Conservation (phyloP, 2,329 filamentous ascomycete species). For the Pyricularia grisea region DNA sequence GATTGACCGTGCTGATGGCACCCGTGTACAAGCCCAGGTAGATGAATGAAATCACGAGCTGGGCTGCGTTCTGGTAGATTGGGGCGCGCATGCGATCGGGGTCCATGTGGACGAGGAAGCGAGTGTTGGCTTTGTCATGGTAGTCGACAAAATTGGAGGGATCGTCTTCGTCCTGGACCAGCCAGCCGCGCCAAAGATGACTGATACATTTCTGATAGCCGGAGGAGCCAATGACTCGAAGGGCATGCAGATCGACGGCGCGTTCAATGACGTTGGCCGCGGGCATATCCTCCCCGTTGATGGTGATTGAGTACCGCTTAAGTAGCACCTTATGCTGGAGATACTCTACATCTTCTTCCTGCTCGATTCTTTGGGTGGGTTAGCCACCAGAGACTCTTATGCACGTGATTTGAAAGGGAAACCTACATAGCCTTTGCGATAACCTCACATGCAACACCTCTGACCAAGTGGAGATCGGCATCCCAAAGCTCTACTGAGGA, state of each 20-base stretch:
- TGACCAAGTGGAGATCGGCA: conserved; percentile 68
- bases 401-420: background rate
- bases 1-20: conserved; percentile 92
- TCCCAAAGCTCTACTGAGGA: conserved; percentile 82
- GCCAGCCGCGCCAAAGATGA: conserved; percentile 91
- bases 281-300: conserved; percentile 60
- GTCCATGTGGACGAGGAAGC: conserved; percentile 75
- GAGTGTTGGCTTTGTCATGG: conserved; percentile 67
- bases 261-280: conserved; percentile 88
- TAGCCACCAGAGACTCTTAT: too few species aligned
- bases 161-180: conserved; percentile 91
- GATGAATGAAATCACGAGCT: conserved; percentile 74
- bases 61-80: conserved; percentile 82
- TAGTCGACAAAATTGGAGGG: conserved; percentile 86
- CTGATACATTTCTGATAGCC: conserved; percentile 94
- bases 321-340: conserved; percentile 75
- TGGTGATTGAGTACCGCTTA: conserved; percentile 76
- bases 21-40: conserved; percentile 81
- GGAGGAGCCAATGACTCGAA: conserved; percentile 79
- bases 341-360: conserved; percentile 68
- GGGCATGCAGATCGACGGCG: conserved; percentile 84
- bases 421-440: conserved; percentile 69
- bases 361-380: conserved; percentile 59
- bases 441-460: conserved; percentile 78
- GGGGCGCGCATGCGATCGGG: conserved; percentile 92